Base-by-base conservation (phyloP, 108 stramenopile genomes). In the Skeletonema potamos region DNA sequence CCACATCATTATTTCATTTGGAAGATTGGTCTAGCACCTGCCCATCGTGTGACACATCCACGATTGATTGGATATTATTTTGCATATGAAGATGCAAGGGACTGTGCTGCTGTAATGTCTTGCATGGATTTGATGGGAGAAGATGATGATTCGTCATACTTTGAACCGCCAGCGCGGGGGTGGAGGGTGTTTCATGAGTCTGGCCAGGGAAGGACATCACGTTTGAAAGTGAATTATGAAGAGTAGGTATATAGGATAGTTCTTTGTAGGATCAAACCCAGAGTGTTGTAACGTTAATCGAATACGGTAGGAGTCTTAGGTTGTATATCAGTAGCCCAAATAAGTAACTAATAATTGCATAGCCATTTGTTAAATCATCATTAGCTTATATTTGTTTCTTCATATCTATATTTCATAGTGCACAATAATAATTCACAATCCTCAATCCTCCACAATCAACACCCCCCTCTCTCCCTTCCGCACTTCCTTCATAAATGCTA, bases 1-100 rank as follows among this genome's bases (percentile, higher is more conserved):
- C 1, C 44, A 51, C 48, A 4, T 51, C 48, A 15, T 51, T 20
- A 51, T 51, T 51, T 51, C 48, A 24, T 41, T 6, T 77, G 76
- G 76, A 77, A 70, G 28, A 70, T 77, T 65, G 76, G 76, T 18
- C 28, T 77, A 11, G 76, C 66, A 22, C 76, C 76, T 12, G 46
- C 76, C 3, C 62, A 70, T 70, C 54, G 58, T 2, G 59, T 70
- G 7, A 51, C 58, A 6, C 76, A 77, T 27, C 56, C 69, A 1
- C 39, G 63, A 24, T 24, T 77, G 32, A 77, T 77, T 65, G 68
- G 76, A 6, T 43, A 51, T 51, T 51, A 51, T 51, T 51, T 20
- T 24, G 48, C 48, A 18, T 8, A 51, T 17, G 22, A 41, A n/a
- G 39, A 41, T 2, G 15, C 39, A 41, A 41, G 39, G 0, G 39